Base-by-base conservation (phyloP, 305 asterid genomes). In the Rubia tinctorum region DNA sequence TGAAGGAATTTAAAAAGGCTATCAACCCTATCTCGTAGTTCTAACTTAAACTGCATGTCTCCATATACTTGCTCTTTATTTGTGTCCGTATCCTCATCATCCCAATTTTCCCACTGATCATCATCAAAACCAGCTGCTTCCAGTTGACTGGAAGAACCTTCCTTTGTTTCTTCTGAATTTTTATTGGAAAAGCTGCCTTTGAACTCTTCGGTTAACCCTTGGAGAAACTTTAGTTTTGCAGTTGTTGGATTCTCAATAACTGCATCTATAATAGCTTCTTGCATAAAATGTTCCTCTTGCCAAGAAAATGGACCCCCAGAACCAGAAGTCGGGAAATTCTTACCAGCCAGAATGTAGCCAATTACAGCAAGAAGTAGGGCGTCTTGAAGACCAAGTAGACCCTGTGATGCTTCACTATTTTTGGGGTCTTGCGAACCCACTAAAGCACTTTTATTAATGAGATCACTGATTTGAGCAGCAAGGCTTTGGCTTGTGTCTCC, bases 281-380 rank as follows among this genome's bases (percentile, higher is more conserved):
- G 94, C 90, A 95, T 88, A 88, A 90, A 90, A 75, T 90, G 97
- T 79, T 95, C 99, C 85, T 95, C 99, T 85, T 95, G 96, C 99
- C 99, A 95, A 73, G 99, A 88, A 82, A 95, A 95, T 39, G 99
- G 99, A 69, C 99, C 90, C 42, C 75, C 87, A 56, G 98, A 85
- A 75, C 99, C 96, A 27, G 97, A 89, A 71, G 94, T 90, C 27
- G 98, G 99, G 81, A 92, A 95, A 84, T 88, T 90, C 80, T 88
- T 97, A 64, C 98, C 97, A 27, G 98, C 99, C 88, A 95, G 82
- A 78, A 95, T 78, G 73, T 90, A 95, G 68, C 98, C 98, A 68
- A 83, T 76, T 72, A 88, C 80, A 10, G 93, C 83, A 63, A 95
- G 89, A 75, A 95, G 91, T 56, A 95, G 88, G 69, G 97, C 90